Percentiles rank a stretch among this genome's conserved stretches.
These are phyloP conservation scores for Brassica juncea DNA, from an alignment of 345 rosid species.

Conservation along the genomic window DNA sequence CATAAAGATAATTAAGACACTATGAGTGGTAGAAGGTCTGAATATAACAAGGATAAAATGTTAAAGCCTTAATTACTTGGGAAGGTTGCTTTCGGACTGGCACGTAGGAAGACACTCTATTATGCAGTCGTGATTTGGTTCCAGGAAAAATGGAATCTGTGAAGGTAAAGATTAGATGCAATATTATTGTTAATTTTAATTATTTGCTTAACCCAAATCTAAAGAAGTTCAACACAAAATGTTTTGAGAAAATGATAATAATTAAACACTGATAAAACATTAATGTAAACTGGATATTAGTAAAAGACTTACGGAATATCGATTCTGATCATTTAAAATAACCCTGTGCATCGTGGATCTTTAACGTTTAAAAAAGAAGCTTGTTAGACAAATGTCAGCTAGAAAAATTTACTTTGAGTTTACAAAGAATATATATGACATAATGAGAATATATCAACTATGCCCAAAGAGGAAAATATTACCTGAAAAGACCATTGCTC, in stretches of 20 bases:
- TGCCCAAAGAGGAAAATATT: conserved; percentile 6
- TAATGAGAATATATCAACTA: background rate
- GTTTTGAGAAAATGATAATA: background rate
- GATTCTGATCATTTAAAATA: background rate
- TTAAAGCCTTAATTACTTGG: conserved; percentile 56
- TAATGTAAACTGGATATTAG: background rate
- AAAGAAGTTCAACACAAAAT: background rate
- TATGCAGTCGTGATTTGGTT: conserved; percentile 76
- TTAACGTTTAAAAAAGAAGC: background rate
- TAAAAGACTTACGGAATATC: conserved; percentile 6
- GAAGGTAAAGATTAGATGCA: background rate
- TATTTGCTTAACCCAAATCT: background rate
- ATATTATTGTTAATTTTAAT: background rate
- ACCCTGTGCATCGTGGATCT: conserved; percentile 6
- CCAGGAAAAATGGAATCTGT: conserved; percentile 73
- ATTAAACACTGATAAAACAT: background rate
- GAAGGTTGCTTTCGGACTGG: conserved; percentile 63
- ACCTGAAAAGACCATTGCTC: conserved; percentile 87
- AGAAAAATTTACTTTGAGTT: background rate
- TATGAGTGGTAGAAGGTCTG: background rate
- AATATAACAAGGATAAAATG: background rate
- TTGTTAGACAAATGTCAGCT: background rate
- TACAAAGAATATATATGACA: background rate
- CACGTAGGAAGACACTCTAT: conserved; percentile 88
- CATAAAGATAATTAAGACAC: background rate